Percentiles rank a stretch among this genome's conserved stretches.
These are phyloP conservation scores for Wolfiporia cocos DNA, from an alignment of 1,284 basidiomycete genomes.

Conservation along the genomic window DNA sequence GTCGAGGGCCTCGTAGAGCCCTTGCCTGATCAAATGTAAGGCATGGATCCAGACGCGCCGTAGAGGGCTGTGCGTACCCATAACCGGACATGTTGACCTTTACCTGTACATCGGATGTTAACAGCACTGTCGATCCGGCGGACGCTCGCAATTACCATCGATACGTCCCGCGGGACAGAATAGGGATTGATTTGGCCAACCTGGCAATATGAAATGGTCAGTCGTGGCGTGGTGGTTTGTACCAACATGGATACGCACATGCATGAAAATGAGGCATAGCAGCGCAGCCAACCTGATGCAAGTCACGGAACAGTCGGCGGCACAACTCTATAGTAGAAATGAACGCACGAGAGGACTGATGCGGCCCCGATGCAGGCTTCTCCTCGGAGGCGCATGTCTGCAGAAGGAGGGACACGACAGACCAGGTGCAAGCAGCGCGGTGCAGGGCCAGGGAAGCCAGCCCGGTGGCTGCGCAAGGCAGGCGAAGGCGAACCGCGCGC, in stretches of 20 bases:
- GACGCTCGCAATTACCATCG: constrained; percentile 47
- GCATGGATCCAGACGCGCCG: constrained; percentile 8
- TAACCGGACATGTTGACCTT: constrained; percentile 64
- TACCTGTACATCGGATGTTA: constrained; percentile 37
- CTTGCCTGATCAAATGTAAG: constrained; percentile 32
- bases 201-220: constrained; percentile 29
- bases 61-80: constrained; percentile 40
- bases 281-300: constrained; percentile 51
- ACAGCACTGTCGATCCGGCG: constrained; percentile 11
- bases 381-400: constrained; percentile 41
- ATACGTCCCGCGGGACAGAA: constrained; percentile 59
- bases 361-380: constrained; percentile 67
- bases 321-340: constrained; percentile 7
- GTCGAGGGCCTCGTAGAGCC: constrained; percentile 42
- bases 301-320: constrained; percentile 20
- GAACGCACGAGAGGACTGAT: constrained; percentile 60
- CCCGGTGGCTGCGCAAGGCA: too few species aligned
- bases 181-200: constrained; percentile 78
- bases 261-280: constrained; percentile 71
- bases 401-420: too few species aligned
- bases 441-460: too few species aligned
- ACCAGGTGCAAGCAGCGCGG: too few species aligned
- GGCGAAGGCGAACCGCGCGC: too few species aligned
- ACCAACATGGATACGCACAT: constrained; percentile 40
- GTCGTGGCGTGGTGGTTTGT: not conserved